Conservation (phyloP, 208 protist genomes). For the Vickermania ingenoplastis region DNA sequence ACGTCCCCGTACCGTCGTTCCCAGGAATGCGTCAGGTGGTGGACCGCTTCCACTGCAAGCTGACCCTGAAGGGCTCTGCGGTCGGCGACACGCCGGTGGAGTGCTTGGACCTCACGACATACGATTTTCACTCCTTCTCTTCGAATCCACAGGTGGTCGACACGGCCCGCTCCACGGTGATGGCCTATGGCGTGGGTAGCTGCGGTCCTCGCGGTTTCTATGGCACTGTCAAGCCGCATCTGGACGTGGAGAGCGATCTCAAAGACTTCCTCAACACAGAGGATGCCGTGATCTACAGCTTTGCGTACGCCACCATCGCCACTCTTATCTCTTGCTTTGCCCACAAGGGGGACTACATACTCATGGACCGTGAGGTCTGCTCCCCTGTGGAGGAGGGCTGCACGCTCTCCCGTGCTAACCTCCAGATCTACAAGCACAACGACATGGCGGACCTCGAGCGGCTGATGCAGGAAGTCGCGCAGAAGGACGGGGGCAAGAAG, state of each 20-base stretch:
- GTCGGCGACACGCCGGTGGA: constrained; percentile 16
- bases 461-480: constrained; percentile 59
- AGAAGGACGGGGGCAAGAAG: constrained; percentile 52
- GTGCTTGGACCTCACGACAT: constrained; percentile 86
- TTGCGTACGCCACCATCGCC: constrained; percentile 91
- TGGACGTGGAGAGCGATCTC: constrained; percentile 87
- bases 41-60: constrained; percentile 38
- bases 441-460: constrained; percentile 90
- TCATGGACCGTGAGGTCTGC: constrained; percentile 83
- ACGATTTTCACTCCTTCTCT: constrained; percentile 92
- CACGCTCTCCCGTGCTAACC: constrained; percentile 75
- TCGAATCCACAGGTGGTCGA: constrained; percentile 70
- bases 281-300: constrained; percentile 92
- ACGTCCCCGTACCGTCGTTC: constrained; percentile 29
- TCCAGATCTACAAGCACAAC: constrained; percentile 92
- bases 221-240: constrained; percentile 95
- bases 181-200: constrained; percentile 94
- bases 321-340: constrained; percentile 94
- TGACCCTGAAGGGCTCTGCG: constrained; percentile 30
- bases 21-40: constrained; percentile 35
- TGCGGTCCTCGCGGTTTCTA: constrained; percentile 98
- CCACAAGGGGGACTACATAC: constrained; percentile 87
- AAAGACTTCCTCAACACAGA: constrained; percentile 86
- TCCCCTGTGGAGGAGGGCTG: constrained; percentile 84
- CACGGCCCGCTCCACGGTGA: constrained; percentile 71